Conservation (phyloP, 495 filamentous ascomycete genomes). For the Aspergillus kassunensis region DNA sequence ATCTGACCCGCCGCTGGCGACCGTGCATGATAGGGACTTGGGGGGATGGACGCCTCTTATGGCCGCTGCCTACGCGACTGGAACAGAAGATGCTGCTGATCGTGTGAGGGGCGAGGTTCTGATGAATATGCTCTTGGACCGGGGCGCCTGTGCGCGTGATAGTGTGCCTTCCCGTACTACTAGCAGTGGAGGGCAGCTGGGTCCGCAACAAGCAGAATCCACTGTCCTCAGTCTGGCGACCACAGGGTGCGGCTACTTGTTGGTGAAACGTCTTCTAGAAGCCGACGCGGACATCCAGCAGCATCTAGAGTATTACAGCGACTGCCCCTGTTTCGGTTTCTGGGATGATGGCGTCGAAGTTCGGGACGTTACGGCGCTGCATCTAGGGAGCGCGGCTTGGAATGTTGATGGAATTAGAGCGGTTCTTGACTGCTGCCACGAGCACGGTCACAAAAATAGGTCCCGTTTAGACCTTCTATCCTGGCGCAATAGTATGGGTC, state of each 20-base stretch:
- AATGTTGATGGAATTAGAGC: constrained; percentile 12
- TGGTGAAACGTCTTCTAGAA: constrained; percentile 14
- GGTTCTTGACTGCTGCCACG: constrained; percentile 9
- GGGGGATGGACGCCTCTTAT: neutral
- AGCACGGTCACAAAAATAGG: too few relatives aligned
- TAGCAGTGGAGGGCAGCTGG: neutral
- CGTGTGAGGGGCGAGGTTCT: constrained; percentile 3
- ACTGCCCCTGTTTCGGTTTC: neutral
- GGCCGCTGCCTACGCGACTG: neutral
- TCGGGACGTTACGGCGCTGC: constrained; percentile 13
- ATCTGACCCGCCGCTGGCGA: neutral
- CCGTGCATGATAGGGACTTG: neutral
- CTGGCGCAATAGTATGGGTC: constrained; percentile 12
- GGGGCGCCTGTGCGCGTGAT: constrained; percentile 12
- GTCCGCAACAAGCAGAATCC: neutral
- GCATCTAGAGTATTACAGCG: neutral
- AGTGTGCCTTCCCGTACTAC: neutral
- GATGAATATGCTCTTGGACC: constrained; percentile 15
- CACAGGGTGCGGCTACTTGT: neutral
- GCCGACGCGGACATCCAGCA: constrained; percentile 13
- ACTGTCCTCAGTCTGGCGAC: constrained; percentile 11
- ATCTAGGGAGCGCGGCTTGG: constrained; percentile 11
- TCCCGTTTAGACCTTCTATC: constrained; percentile 8
- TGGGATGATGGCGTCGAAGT: neutral
- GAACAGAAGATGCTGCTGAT: neutral